Percentiles rank a stretch among this genome's conserved stretches.
Conservation (phyloP, 805 yeast species). For the Priceomyces haplophilus region DNA sequence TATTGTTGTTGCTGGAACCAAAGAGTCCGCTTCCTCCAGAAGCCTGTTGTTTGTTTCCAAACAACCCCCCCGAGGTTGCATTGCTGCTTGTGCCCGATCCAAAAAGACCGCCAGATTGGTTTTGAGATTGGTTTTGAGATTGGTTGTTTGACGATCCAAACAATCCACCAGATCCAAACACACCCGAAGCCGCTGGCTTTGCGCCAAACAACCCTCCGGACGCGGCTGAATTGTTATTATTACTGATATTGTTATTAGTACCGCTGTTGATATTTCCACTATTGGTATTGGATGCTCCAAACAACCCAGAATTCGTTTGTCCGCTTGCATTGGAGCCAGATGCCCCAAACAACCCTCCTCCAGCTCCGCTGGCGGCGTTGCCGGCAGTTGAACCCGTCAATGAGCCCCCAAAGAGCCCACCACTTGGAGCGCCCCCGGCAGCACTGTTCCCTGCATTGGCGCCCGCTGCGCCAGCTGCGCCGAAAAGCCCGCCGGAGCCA, state of each 20-base stretch:
- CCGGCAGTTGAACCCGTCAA: neutral
- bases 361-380: neutral
- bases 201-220: slow-evolving; percentile 20
- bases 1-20: slow-evolving; percentile 12
- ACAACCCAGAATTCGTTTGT: slow-evolving; percentile 14
- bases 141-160: slow-evolving; percentile 14
- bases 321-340: neutral
- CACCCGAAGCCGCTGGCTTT: neutral
- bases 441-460: slow-evolving; percentile 5
- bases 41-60: slow-evolving; percentile 17
- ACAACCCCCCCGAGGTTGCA: slow-evolving; percentile 19
- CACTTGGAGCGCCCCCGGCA: slow-evolving; percentile 16
- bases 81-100: slow-evolving; percentile 13
- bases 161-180: slow-evolving; percentile 16
- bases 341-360: neutral
- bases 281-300: slow-evolving; percentile 7
- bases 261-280: too few species aligned
- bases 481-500: too few species aligned
- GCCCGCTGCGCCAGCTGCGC: slow-evolving; percentile 16
- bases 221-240: slow-evolving; percentile 6
- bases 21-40: slow-evolving; percentile 11
- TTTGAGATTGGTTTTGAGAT: neutral
- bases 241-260: neutral
- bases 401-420: slow-evolving; percentile 18
- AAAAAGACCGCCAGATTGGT: slow-evolving; percentile 20